phyloP scores from a whole-genome alignment of 805 yeast genomes.

The Debaryomyces tyrocola region DNA sequence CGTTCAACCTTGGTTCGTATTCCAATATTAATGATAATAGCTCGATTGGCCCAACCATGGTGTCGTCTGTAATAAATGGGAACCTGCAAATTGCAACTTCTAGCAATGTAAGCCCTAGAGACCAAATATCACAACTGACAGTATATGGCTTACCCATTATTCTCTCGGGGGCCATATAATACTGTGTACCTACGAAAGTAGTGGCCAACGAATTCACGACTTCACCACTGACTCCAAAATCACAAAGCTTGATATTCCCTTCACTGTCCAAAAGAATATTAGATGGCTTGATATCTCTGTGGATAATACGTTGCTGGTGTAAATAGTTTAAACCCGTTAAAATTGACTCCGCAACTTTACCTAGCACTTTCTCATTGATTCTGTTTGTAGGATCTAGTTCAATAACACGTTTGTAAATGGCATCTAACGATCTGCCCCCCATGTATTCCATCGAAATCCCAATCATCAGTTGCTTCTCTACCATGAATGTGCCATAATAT shows the following conservation, averaged over 20 bases:
- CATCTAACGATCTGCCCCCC: conserved; percentile 90
- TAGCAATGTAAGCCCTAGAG: conserved; percentile 74
- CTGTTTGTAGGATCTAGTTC: conserved; percentile 69
- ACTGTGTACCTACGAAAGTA: conserved; percentile 95
- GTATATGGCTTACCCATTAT: conserved; percentile 94
- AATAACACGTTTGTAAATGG: conserved; percentile 78
- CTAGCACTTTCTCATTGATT: conserved; percentile 89
- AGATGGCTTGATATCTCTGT: conserved; percentile 95
- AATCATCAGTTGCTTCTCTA: conserved; percentile 73
- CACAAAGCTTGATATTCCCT: conserved; percentile 92
- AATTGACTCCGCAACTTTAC: conserved; percentile 85
- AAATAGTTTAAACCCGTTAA: conserved; percentile 82
- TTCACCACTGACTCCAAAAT: conserved; percentile 97
- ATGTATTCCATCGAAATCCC: conserved; percentile 97
- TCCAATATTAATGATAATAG: conserved; percentile 77
- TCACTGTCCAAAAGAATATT: conserved; percentile 72
- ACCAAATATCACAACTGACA: conserved; percentile 96
- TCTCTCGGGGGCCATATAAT: conserved; percentile 98
- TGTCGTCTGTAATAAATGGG: conserved; percentile 55
- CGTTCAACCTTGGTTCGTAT: conserved; percentile 75
- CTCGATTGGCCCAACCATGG: conserved; percentile 68
- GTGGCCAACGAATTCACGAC: conserved; percentile 94
- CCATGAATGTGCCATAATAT: conserved; percentile 89
- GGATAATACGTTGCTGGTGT: conserved; percentile 85
- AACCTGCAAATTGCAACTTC: conserved; percentile 93